These are phyloP conservation scores for Colletotrichum incanum DNA, from an alignment of 2,329 filamentous ascomycete species.

Conservation along the genomic window DNA sequence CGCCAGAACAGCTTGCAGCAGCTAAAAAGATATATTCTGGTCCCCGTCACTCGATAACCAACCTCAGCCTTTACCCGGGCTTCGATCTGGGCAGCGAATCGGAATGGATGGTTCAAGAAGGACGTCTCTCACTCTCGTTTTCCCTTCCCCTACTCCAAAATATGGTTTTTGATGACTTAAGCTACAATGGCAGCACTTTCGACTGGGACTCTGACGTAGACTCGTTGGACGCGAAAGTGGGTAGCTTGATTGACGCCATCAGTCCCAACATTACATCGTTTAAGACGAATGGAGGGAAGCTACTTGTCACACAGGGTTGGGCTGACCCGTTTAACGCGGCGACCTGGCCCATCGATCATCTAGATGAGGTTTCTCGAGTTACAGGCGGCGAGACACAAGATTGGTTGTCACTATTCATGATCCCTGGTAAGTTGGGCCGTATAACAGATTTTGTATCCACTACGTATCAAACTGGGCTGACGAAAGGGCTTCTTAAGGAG, in stretches of 20 bases:
- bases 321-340: constrained; percentile 30
- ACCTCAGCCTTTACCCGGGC: constrained; percentile 22
- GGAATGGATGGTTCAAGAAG: constrained; percentile 26
- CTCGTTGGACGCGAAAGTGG: constrained; percentile 26
- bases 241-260: constrained; percentile 19
- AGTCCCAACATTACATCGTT: constrained; percentile 29
- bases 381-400: constrained; percentile 33
- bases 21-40: constrained; percentile 16
- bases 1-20: neutral
- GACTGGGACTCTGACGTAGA: constrained; percentile 21
- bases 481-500: neutral
- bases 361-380: constrained; percentile 50
- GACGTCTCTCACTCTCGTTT: constrained; percentile 22
- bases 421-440: neutral
- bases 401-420: constrained; percentile 30
- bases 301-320: constrained; percentile 22
- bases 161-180: constrained; percentile 31
- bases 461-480: neutral
- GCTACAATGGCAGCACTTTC: constrained; percentile 27
- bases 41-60: neutral
- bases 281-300: constrained; percentile 14
- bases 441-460: too few relatives aligned
- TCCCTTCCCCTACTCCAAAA: constrained; percentile 36
- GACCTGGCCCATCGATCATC: constrained; percentile 30
- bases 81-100: constrained; percentile 32